Evolutionary conservation across 2,329 filamentous ascomycete genomes (phyloP), one percentile per base, ranked within the genome.

Genomic region (Lecanoromycetidae sp.): DNA sequence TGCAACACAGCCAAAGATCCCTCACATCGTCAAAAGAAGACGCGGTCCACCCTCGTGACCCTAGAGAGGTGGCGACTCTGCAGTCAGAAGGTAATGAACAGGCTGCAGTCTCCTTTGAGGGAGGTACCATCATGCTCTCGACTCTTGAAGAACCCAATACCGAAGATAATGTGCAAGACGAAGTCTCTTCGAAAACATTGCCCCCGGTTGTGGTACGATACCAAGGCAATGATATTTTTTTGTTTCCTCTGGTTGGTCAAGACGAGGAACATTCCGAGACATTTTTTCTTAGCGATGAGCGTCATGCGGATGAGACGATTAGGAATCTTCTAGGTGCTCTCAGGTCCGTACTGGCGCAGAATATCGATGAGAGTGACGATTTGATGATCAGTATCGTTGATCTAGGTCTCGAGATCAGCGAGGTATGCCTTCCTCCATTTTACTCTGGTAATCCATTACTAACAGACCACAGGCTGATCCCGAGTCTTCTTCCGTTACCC

Each of bases 261-360:
- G 71, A 70, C 50, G 66, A 69, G 48, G 71, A 75, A 46, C 66
- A 71, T 25, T 69, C 74, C 5, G 69, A 75, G 52, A 70, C 68
- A 1, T 79, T 70, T 52, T 74, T 81, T 35, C 63, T 81, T 19
- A 67, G 72, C 53, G 72, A 81, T 55, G 67, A 72, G 52, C 66
- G 66, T 25, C 60, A 80, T 33, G 70, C 70, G n/a, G 68, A 71
- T 52, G 66, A 71, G 39, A 67, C 66, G 40, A 61, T 83, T 23
- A 63, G 64, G 44, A 67, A 71, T 44, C 64, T 84, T n/a, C 71
- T 84, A 49, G 61, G 64, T 54, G 70, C 71, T 51, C 75, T 75
- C 58, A 69, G 76, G 55, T 58, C 65, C 45, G 66, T 79, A 30
- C 68, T 80, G 51, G 68, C 68, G 49, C 70, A 75, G 13, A 70